phyloP scores from a whole-genome alignment of 106 monocot species.

The Triglochin maritima region DNA sequence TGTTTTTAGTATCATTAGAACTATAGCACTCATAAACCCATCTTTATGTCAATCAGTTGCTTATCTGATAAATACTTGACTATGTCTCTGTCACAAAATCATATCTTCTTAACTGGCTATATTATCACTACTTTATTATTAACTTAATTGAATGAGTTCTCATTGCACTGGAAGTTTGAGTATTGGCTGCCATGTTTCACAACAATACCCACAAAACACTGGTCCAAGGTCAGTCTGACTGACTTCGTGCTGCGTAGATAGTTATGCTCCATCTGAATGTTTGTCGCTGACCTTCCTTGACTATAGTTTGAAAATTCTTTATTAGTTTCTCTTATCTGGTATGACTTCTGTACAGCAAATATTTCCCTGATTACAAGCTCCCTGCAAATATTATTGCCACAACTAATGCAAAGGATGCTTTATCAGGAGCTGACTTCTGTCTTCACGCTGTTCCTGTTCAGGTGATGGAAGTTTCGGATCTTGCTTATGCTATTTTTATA shows the following conservation, averaged over 20 bases:
- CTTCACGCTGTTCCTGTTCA: slow-evolving; percentile 96
- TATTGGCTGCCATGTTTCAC: no score
- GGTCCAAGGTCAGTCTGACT: neutral
- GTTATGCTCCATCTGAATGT: slow-evolving; percentile 1
- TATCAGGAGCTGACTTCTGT: slow-evolving; percentile 84
- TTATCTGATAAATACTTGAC: no score
- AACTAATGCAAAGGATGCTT: slow-evolving; percentile 58
- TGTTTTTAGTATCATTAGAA: no score
- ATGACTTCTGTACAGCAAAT: slow-evolving; percentile 37
- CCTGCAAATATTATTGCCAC: slow-evolving; percentile 86
- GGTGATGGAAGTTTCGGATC: slow-evolving; percentile 30
- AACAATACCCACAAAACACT: no score
- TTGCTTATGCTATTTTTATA: no score
- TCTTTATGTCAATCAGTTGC: no score
- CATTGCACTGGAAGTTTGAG: no score
- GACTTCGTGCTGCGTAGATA: neutral
- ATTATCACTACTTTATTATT: no score
- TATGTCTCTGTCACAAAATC: no score
- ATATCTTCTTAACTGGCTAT: no score
- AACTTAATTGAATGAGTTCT: no score
- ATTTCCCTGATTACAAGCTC: slow-evolving; percentile 63
- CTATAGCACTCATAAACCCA: no score
- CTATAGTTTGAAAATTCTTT: neutral
- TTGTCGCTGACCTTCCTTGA: neutral
- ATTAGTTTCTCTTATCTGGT: neutral